These are phyloP conservation scores for Leucosporidium yakuticum DNA, from an alignment of 768 basidiomycete genomes.

Conservation along the genomic window DNA sequence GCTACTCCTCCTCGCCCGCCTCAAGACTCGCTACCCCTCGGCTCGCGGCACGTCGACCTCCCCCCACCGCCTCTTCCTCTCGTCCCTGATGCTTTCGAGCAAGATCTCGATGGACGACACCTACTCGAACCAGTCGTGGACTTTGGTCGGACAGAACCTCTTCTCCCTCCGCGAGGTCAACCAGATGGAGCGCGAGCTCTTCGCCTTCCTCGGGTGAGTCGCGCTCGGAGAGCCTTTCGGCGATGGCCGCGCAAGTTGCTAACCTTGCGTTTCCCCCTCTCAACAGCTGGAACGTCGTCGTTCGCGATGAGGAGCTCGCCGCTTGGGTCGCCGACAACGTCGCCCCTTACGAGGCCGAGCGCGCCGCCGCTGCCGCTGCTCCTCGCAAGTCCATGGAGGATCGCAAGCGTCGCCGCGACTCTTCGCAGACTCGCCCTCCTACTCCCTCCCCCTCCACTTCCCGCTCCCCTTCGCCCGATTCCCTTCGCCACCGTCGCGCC, in stretches of 20 bases:
- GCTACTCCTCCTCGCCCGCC: constrained; percentile 67
- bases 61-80: constrained; percentile 82
- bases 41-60: constrained; percentile 84
- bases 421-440: constrained; percentile 2
- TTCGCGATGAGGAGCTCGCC: constrained; percentile 37
- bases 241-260: neutral
- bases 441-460: constrained; percentile 21
- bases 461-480: constrained; percentile 24
- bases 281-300: constrained; percentile 38
- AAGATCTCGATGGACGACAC: constrained; percentile 86
- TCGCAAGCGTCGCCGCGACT: constrained; percentile 32
- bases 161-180: constrained; percentile 83
- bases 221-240: accelerated
- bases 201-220: constrained; percentile 58
- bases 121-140: constrained; percentile 89
- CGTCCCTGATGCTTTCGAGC: constrained; percentile 65
- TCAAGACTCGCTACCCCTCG: constrained; percentile 87
- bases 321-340: constrained; percentile 27
- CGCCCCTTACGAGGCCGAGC: constrained; percentile 28
- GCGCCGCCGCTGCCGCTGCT: constrained; percentile 14
- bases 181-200: constrained; percentile 88
- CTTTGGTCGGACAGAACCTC: constrained; percentile 80
- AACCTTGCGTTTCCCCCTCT: neutral
- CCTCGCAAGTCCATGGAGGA: constrained; percentile 28
- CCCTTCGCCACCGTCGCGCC: constrained; percentile 35